Conservation (phyloP, 2,329 filamentous ascomycete species). For the Botryotinia narcissicola region DNA sequence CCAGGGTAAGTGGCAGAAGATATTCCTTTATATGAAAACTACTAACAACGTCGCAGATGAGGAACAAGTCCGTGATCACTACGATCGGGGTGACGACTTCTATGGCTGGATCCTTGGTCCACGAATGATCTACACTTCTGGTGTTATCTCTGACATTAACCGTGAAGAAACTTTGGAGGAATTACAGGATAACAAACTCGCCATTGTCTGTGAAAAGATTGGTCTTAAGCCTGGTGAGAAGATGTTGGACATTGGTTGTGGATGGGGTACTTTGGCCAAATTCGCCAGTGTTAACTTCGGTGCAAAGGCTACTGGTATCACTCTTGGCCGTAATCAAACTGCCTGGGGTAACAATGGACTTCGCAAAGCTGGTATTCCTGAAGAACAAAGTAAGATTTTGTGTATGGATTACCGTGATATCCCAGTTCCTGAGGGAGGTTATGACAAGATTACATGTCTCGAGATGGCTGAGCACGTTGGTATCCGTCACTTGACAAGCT, state of each 20-base stretch:
- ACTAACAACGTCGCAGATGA: slow-evolving; percentile 62
- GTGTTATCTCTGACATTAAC: slow-evolving; percentile 84
- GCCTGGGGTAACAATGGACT: slow-evolving; percentile 93
- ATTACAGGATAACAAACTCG: slow-evolving; percentile 96
- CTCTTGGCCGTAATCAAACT: slow-evolving; percentile 92
- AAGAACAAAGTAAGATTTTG: slow-evolving; percentile 86
- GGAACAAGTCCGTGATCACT: slow-evolving; percentile 96
- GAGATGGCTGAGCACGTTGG: slow-evolving; percentile 99
- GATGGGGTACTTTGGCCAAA: slow-evolving; percentile 94
- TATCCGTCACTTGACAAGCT: slow-evolving; percentile 78
- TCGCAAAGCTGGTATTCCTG: slow-evolving; percentile 74
- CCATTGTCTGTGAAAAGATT: slow-evolving; percentile 94
- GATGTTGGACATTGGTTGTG: slow-evolving; percentile 93
- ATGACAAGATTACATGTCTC: slow-evolving; percentile 94
- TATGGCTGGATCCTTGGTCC: slow-evolving; percentile 98
- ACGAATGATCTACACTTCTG: slow-evolving; percentile 98
- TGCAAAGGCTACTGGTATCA: slow-evolving; percentile 79
- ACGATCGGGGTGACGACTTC: slow-evolving; percentile 97
- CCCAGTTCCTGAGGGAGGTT: slow-evolving; percentile 71
- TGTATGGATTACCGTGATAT: slow-evolving; percentile 98
- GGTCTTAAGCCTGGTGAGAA: slow-evolving; percentile 75
- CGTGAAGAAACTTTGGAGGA: slow-evolving; percentile 89
- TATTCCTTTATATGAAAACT: neutral
- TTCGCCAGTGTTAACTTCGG: slow-evolving; percentile 93
- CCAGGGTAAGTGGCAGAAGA: slow-evolving; percentile 57